Evolutionary conservation across 129 eudicot genomes (phyloP).

Genomic region (Flaveria bidentis): DNA sequence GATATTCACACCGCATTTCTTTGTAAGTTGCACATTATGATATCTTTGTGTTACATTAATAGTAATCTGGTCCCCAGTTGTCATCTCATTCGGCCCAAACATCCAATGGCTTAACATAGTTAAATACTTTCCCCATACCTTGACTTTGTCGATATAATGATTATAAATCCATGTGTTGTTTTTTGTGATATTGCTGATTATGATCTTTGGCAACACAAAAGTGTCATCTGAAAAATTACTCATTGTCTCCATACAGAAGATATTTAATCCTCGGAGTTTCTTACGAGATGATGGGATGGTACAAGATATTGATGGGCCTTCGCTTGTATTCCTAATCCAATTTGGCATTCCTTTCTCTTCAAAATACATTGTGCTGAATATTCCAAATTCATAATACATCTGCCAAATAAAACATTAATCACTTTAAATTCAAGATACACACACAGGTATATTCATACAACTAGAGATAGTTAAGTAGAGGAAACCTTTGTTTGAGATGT

Average conservation of each 20-base stretch:
- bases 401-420: slow-evolving; percentile 1
- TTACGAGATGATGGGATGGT: slow-evolving; percentile 19
- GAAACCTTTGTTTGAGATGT: slow-evolving; percentile 16
- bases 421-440: background rate
- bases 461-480: background rate
- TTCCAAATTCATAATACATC: slow-evolving; percentile 28
- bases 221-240: background rate
- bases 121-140: background rate
- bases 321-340: slow-evolving; percentile 9
- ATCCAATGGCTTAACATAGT: slow-evolving; percentile 28
- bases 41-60: background rate
- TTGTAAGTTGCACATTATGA: background rate
- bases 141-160: background rate
- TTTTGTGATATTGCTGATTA: slow-evolving; percentile 13
- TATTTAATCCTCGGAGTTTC: slow-evolving; percentile 20
- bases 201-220: slow-evolving; percentile 4
- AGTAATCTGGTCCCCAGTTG: slow-evolving; percentile 13
- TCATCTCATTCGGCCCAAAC: slow-evolving; percentile 20
- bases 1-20: slow-evolving; percentile 5
- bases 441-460: background rate
- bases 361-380: slow-evolving; percentile 22
- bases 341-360: background rate
- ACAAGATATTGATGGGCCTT: slow-evolving; percentile 23
- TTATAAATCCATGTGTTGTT: slow-evolving; percentile 16
- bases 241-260: background rate